Evolutionary conservation across 106 monocot species (phyloP).

Genomic region (Allium cepa): DNA sequence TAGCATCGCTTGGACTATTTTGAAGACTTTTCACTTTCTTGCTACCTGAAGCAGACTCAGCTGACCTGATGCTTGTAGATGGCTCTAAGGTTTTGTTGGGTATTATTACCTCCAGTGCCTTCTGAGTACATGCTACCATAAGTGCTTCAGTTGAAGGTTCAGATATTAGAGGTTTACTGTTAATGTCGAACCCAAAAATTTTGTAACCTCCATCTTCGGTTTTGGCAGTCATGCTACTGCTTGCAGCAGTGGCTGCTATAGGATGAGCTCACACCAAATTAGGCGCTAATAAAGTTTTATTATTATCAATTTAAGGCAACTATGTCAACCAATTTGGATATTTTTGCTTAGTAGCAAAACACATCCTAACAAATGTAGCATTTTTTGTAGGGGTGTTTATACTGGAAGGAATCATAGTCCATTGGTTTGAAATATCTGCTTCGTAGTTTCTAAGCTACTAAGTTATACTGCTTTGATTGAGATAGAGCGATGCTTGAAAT

Average conservation of each 20-base stretch:
- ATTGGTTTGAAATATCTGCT: background rate
- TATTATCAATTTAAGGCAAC: conserved; percentile 14
- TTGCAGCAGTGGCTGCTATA: conserved; percentile 2
- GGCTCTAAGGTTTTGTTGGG: conserved; percentile 21
- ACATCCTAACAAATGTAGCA: conserved; percentile 1
- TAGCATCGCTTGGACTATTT: conserved; percentile 3
- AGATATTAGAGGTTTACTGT: conserved; percentile 18
- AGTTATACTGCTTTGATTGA: background rate
- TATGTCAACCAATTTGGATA: conserved; percentile 22
- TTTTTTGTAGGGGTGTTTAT: background rate
- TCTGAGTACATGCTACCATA: conserved; percentile 1
- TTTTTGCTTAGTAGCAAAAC: conserved; percentile 12
- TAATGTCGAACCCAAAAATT: conserved; percentile 79
- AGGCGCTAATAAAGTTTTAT: conserved; percentile 9
- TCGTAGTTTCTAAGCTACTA: too few species aligned
- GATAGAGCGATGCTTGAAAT: conserved; percentile 12
- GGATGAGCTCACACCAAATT: conserved; percentile 4
- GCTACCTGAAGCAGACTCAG: conserved; percentile 16
- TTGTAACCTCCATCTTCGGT: conserved; percentile 38
- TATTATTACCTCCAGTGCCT: conserved; percentile 16
- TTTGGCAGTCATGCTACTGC: conserved; percentile 10
- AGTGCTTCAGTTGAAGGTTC: background rate
- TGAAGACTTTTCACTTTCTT: conserved; percentile 28
- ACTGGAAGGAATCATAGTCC: background rate
- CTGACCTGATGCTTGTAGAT: conserved; percentile 17